Evolutionary conservation across 805 yeast genomes (phyloP), one percentile per base, ranked within the genome.

Genomic region (Metschnikowia reukaufii): DNA sequence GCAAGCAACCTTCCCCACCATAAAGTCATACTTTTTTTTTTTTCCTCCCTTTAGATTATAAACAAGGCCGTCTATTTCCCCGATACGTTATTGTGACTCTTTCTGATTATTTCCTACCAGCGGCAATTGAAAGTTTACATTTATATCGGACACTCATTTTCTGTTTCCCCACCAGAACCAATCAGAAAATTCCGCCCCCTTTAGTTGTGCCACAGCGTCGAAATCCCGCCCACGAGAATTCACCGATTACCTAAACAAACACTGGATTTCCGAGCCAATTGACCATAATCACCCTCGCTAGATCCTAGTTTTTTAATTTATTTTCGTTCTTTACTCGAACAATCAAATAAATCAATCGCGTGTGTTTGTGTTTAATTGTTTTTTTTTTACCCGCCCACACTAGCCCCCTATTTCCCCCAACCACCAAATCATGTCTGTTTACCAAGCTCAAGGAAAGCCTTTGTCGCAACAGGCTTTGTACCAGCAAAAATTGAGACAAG

Each of bases 381-480:
- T 27, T 16, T n/a, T 16, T 30, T 6, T 6, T 27, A 17, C n/a
- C 20, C 21, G 16, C 19, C 23, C 29, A 36, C 21, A 4, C 19
- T 17, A 10, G 20, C 33, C 38, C 40, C 30, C 16, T 37, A 4
- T 19, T 17, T 15, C 16, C n/a, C 27, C 8, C 36, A n/a, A 19
- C 32, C 40, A 9, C 29, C 29, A 9, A 3, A 25, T 25, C 8
- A 70, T 70, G 73, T 66, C 75, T 20, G 82, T 80, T 42, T 86
- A 86, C 63, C 89, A 84, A 61, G 74, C 80, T 38, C 73, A 79
- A 53, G 91, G 88, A 8, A 81, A 80, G 58, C 89, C 88, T 10
- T 72, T 86, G 47, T 82, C 88, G 35, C 81, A 79, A 55, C 88
- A 84, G 61, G 94, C 94, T 6, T 66, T 83, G 46, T 86, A 86